Evolutionary conservation across 768 basidiomycete genomes (phyloP).

Genomic region (Porphyrellus cyaneotinctus): DNA sequence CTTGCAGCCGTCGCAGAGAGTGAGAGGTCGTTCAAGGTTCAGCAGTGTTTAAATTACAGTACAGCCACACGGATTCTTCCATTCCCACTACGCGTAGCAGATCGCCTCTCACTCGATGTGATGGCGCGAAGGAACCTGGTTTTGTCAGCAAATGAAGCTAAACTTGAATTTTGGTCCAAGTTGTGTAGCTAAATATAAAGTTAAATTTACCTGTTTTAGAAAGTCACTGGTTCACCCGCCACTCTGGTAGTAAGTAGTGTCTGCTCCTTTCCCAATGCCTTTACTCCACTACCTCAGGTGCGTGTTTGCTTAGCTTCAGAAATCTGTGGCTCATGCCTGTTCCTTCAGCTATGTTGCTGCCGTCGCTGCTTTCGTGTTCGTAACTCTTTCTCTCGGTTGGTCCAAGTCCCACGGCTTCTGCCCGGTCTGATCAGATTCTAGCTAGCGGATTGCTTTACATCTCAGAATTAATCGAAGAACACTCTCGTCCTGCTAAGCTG

Average conservation of each 20-base stretch:
- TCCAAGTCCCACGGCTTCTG: conserved; percentile 5
- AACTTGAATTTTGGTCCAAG: too few species aligned
- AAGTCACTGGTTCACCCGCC: not conserved
- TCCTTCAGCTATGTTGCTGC: conserved; percentile 67
- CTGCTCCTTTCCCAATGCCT: conserved; percentile 27
- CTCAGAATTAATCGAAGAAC: conserved; percentile 94
- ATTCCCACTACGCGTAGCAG: too few species aligned
- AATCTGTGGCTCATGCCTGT: not conserved
- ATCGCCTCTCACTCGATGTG: too few species aligned
- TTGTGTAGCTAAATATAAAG: too few species aligned
- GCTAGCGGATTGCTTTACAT: conserved; percentile 93
- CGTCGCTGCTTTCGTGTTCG: conserved; percentile 77
- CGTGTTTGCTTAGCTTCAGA: conserved; percentile 15
- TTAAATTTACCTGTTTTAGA: not conserved
- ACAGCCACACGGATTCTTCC: too few species aligned
- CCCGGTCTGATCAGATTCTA: conserved; percentile 30
- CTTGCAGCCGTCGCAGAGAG: too few species aligned
- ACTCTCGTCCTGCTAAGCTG: conserved; percentile 74
- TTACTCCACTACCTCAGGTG: conserved; percentile 63
- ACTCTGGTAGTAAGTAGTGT: too few species aligned
- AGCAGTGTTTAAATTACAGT: too few species aligned
- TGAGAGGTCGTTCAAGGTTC: too few species aligned
- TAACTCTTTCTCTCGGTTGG: conserved; percentile 87
- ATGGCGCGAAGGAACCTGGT: too few species aligned
- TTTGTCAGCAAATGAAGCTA: too few species aligned